Conservation (phyloP, 257 asterid genomes). For the Prunella vulgaris region DNA sequence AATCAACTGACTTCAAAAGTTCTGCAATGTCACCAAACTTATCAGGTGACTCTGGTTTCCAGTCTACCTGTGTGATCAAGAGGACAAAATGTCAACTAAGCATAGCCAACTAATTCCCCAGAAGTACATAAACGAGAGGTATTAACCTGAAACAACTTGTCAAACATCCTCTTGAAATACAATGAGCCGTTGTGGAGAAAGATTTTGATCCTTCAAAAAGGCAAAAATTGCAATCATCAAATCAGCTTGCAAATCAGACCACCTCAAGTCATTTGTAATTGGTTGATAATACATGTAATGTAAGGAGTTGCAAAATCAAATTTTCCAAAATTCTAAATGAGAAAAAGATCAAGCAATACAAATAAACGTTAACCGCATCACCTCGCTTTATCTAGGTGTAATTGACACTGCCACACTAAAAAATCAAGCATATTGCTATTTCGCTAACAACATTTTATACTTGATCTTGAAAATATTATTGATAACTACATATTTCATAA, state of each 20-base stretch:
- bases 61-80: constrained; percentile 60
- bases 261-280: neutral
- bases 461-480: neutral
- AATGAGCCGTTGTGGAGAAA: constrained; percentile 79
- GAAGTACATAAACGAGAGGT: constrained; percentile 21
- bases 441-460: neutral
- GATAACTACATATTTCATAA: neutral
- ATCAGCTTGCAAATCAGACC: constrained; percentile 1
- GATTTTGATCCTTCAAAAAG: constrained; percentile 69
- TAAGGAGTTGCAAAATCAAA: neutral
- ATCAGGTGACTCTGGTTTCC: constrained; percentile 87
- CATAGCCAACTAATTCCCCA: constrained; percentile 17
- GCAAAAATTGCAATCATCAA: neutral
- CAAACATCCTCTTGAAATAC: constrained; percentile 84
- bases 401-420: neutral
- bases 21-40: constrained; percentile 65
- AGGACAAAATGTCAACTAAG: constrained; percentile 16
- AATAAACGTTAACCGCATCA: neutral
- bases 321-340: neutral
- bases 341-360: neutral
- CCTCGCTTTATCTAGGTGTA: neutral
- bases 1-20: constrained; percentile 50
- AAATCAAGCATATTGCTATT: neutral
- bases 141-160: constrained; percentile 82
- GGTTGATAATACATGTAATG: neutral